A percentile compares a stretch with the other conserved stretches of the same genome.
These are phyloP conservation scores for Aspergillus novoparasiticus DNA, from an alignment of 2,329 filamentous ascomycete species.

Conservation along the genomic window DNA sequence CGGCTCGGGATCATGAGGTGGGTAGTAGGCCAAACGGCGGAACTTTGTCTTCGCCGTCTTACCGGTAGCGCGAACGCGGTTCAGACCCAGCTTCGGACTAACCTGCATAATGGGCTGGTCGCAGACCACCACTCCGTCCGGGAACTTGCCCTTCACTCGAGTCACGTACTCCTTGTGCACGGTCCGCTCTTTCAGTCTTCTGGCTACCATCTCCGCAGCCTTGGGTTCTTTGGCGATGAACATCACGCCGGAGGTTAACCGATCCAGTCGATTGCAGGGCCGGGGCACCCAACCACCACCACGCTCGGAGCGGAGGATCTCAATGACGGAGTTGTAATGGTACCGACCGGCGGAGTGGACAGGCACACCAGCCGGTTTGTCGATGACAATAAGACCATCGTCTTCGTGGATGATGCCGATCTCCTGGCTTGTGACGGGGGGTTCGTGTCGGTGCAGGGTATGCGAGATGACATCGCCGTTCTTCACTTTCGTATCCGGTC, in stretches of 20 bases:
- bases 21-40: conserved; percentile 89
- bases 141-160: conserved; percentile 86
- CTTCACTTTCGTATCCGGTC: conserved; percentile 69
- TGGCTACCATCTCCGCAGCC: conserved; percentile 74
- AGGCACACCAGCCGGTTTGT: conserved; percentile 92
- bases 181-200: conserved; percentile 75
- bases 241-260: conserved; percentile 95
- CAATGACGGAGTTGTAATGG: conserved; percentile 90
- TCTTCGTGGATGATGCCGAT: conserved; percentile 89
- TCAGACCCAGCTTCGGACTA: conserved; percentile 91
- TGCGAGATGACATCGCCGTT: conserved; percentile 93
- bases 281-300: conserved; percentile 61
- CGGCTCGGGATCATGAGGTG: conserved; percentile 39
- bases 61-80: conserved; percentile 89
- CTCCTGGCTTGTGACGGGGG: conserved; percentile 79
- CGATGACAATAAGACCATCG: conserved; percentile 90
- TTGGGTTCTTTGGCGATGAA: conserved; percentile 87
- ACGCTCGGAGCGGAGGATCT: conserved; percentile 84
- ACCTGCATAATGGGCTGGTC: conserved; percentile 93
- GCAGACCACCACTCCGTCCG: conserved; percentile 86
- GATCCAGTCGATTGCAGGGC: conserved; percentile 90
- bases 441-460: conserved; percentile 92
- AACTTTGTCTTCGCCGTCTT: conserved; percentile 91
- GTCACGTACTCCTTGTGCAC: conserved; percentile 96
- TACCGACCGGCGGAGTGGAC: conserved; percentile 95